These are phyloP conservation scores for Recurvomyces mirabilis DNA, from an alignment of 495 filamentous ascomycete genomes.

Conservation along the genomic window DNA sequence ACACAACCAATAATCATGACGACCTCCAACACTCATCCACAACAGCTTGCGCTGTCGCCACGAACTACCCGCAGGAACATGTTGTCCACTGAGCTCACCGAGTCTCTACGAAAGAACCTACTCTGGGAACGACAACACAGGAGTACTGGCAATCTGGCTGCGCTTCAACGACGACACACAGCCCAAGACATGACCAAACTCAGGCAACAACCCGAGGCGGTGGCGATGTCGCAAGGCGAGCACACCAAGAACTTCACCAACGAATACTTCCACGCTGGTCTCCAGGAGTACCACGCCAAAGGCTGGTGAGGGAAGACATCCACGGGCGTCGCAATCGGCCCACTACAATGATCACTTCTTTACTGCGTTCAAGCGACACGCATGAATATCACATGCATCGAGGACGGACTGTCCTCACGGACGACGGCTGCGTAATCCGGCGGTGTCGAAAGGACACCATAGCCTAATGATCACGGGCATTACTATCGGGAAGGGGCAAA, in stretches of 20 bases:
- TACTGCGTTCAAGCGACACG: too few relatives aligned
- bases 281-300: constrained; percentile 58
- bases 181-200: constrained; percentile 79
- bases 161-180: constrained; percentile 83
- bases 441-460: too few relatives aligned
- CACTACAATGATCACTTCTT: too few relatives aligned
- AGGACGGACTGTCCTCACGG: too few relatives aligned
- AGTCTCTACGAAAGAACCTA: constrained; percentile 66
- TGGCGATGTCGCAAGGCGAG: constrained; percentile 28
- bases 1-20: constrained; percentile 79
- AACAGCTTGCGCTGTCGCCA: constrained; percentile 64
- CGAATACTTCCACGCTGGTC: constrained; percentile 53
- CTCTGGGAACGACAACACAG: constrained; percentile 84
- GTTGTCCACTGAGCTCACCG: constrained; percentile 84
- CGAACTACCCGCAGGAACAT: constrained; percentile 92
- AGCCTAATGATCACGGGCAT: too few relatives aligned
- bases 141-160: constrained; percentile 52
- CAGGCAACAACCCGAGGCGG: constrained; percentile 53
- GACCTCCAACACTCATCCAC: constrained; percentile 53
- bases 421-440: too few relatives aligned
- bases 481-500: too few relatives aligned
- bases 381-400: too few relatives aligned
- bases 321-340: too few relatives aligned
- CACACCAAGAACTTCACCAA: constrained; percentile 52
- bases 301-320: constrained; percentile 44